A percentile compares a stretch with the other conserved stretches of the same genome.
phyloP scores from a whole-genome alignment of 805 yeast species.

The Scheffersomyces amazonensis region DNA sequence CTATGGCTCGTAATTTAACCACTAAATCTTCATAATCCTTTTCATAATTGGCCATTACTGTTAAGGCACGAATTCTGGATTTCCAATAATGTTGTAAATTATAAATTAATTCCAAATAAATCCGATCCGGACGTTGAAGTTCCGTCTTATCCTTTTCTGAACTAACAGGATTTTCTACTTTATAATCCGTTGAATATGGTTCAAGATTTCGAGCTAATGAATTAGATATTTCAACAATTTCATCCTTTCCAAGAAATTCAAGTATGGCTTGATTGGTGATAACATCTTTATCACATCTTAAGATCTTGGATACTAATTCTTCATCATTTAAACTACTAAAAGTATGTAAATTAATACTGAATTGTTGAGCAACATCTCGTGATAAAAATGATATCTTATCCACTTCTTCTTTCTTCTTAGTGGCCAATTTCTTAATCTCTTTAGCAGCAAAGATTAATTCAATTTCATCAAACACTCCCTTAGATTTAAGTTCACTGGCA shows the following conservation, averaged over 20 bases:
- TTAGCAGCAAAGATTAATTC: slow-evolving; percentile 59
- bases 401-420: slow-evolving; percentile 39
- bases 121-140: slow-evolving; percentile 67
- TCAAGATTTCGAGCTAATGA: slow-evolving; percentile 53
- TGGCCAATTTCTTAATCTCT: slow-evolving; percentile 45
- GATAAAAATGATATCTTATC: slow-evolving; percentile 57
- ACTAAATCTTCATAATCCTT: slow-evolving; percentile 65
- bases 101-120: slow-evolving; percentile 64
- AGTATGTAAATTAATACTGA: slow-evolving; percentile 72
- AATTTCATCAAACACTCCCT: slow-evolving; percentile 65
- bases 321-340: slow-evolving; percentile 52
- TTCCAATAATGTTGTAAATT: slow-evolving; percentile 72
- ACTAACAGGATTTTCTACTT: slow-evolving; percentile 20
- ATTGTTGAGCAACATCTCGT: slow-evolving; percentile 73
- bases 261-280: slow-evolving; percentile 54
- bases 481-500: slow-evolving; percentile 48
- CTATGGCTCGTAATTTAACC: slow-evolving; percentile 53
- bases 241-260: slow-evolving; percentile 71
- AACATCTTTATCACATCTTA: slow-evolving; percentile 58
- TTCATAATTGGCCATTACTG: slow-evolving; percentile 53
- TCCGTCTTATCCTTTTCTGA: slow-evolving; percentile 57
- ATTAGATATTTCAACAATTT: slow-evolving; percentile 56
- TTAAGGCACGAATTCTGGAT: slow-evolving; percentile 63
- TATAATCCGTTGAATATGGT: slow-evolving; percentile 59
- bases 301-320: slow-evolving; percentile 51